These are phyloP conservation scores for Fraxinus sp. DNA, from an alignment of 305 asterid genomes.

Conservation along the genomic window DNA sequence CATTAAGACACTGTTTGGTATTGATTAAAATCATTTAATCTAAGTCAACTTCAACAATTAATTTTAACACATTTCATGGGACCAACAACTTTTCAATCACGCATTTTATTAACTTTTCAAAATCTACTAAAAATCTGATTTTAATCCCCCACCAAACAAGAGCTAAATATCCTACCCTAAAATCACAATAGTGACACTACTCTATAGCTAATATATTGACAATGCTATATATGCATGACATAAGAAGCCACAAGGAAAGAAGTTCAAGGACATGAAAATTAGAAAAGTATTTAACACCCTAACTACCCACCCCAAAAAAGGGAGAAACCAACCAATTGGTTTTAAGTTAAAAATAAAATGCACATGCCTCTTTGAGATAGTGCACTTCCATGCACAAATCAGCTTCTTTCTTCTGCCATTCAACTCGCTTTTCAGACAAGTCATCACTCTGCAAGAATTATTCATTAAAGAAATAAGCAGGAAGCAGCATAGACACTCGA, in stretches of 20 bases:
- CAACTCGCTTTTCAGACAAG: conserved; percentile 56
- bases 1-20: not conserved
- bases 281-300: not conserved
- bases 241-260: not conserved
- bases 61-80: too few relatives aligned
- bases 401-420: conserved; percentile 66
- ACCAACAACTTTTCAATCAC: too few relatives aligned
- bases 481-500: not conserved
- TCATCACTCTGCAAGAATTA: conserved; percentile 46
- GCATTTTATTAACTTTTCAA: too few relatives aligned
- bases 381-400: conserved; percentile 48
- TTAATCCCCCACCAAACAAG: too few relatives aligned
- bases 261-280: not conserved
- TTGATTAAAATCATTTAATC: too few relatives aligned
- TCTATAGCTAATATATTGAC: not conserved
- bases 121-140: too few relatives aligned
- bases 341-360: conserved; percentile 13
- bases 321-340: conserved; percentile 4
- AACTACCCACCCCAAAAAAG: not conserved
- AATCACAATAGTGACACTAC: not conserved
- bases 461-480: conserved; percentile 16
- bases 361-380: conserved; percentile 53
- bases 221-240: not conserved
- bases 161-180: not conserved
- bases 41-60: too few relatives aligned